Evolutionary conservation across 2,329 filamentous ascomycete genomes (phyloP).

Genomic region (Venturia carpophila): DNA sequence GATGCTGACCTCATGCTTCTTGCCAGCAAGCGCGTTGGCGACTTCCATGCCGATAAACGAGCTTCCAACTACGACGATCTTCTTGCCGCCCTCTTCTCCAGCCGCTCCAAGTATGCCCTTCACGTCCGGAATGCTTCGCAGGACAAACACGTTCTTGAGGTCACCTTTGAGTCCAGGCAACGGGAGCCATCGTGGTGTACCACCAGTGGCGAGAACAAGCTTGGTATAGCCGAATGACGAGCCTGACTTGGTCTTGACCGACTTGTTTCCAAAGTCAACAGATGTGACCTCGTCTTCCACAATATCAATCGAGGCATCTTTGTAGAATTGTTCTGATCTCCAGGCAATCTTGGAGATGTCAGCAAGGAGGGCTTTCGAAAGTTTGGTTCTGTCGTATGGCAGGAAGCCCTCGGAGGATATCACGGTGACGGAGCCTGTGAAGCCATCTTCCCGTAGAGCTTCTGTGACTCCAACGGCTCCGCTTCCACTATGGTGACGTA

Average conservation of each 20-base stretch:
- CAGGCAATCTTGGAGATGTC: slow-evolving; percentile 72
- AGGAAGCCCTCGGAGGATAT: slow-evolving; percentile 77
- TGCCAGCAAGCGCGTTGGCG: slow-evolving; percentile 67
- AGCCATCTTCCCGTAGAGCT: slow-evolving; percentile 73
- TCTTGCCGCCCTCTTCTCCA: slow-evolving; percentile 72
- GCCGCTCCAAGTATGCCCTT: slow-evolving; percentile 72
- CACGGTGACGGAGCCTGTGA: slow-evolving; percentile 69
- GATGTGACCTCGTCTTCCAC: slow-evolving; percentile 55
- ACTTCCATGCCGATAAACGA: slow-evolving; percentile 98
- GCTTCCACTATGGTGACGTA: slow-evolving; percentile 51
- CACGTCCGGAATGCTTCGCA: slow-evolving; percentile 69
- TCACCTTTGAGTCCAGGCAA: slow-evolving; percentile 74
- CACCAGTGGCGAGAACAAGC: slow-evolving; percentile 83
- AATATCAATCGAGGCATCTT: slow-evolving; percentile 49
- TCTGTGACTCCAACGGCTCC: slow-evolving; percentile 77
- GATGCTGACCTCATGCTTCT: slow-evolving; percentile 72
- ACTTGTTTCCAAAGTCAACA: slow-evolving; percentile 68
- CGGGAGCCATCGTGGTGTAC: slow-evolving; percentile 65
- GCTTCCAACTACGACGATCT: slow-evolving; percentile 83
- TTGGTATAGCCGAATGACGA: slow-evolving; percentile 73
- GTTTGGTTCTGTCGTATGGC: slow-evolving; percentile 88
- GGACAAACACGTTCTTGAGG: slow-evolving; percentile 76
- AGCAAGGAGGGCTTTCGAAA: slow-evolving; percentile 85
- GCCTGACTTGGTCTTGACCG: slow-evolving; percentile 66
- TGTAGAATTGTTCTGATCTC: slow-evolving; percentile 72